These are phyloP conservation scores for Hanseniaspora sp. DNA, from an alignment of 1,139 yeast species.

Conservation along the genomic window DNA sequence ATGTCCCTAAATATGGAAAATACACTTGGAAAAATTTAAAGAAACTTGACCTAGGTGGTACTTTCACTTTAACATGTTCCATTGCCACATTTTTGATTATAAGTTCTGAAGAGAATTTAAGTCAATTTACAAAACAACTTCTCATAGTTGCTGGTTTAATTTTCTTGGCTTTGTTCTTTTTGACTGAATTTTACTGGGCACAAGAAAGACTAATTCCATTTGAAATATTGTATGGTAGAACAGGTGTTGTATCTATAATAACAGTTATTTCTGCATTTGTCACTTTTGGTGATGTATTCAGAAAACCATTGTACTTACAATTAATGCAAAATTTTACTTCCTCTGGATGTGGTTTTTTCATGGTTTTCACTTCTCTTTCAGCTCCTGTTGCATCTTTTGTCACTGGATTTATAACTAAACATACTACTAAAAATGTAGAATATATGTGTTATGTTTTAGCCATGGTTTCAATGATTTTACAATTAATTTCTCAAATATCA, in stretches of 20 bases:
- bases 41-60: constrained; percentile 67
- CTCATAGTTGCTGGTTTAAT: constrained; percentile 19
- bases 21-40: constrained; percentile 38
- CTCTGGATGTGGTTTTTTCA: constrained; percentile 43
- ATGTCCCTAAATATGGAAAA: constrained; percentile 31
- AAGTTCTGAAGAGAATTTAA: constrained; percentile 24
- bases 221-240: constrained; percentile 25
- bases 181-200: constrained; percentile 26
- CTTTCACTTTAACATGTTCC: constrained; percentile 47
- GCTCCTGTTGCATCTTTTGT: constrained; percentile 50
- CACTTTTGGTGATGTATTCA: constrained; percentile 34
- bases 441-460: constrained; percentile 25
- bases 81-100: constrained; percentile 41
- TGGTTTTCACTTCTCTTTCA: constrained; percentile 37
- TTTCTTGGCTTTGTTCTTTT: constrained; percentile 22
- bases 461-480: constrained; percentile 21
- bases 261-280: constrained; percentile 27
- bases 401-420: constrained; percentile 27
- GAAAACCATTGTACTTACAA: constrained; percentile 45
- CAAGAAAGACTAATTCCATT: constrained; percentile 28
- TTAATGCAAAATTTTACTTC: constrained; percentile 42
- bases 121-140: constrained; percentile 20
- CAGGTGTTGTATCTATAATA: constrained; percentile 25
- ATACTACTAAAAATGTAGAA: constrained; percentile 24
- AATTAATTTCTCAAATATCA: constrained; percentile 21